Evolutionary conservation across 2,329 filamentous ascomycete species (phyloP).

Genomic region (Paracoccidioides lutzii): DNA sequence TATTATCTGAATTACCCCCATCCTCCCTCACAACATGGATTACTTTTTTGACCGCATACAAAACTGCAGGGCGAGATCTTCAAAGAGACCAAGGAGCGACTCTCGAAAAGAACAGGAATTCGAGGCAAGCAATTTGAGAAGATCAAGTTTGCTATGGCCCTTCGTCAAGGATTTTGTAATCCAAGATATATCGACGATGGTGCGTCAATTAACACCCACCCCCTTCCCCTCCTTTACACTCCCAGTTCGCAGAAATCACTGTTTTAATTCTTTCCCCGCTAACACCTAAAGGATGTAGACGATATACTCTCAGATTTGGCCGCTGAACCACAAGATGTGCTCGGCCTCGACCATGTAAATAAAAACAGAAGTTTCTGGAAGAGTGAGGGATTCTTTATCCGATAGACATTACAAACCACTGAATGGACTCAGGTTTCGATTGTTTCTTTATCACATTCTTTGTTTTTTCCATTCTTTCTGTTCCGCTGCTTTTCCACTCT

Average conservation of each 20-base stretch:
- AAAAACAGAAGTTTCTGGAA: constrained; percentile 47
- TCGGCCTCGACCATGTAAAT: constrained; percentile 54
- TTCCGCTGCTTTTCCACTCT: background rate
- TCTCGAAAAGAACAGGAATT: constrained; percentile 83
- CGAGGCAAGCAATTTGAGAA: constrained; percentile 98
- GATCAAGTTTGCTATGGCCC: constrained; percentile 83
- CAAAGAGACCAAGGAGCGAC: constrained; percentile 81
- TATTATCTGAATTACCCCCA: background rate
- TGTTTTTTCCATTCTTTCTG: background rate
- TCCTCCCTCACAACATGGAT: background rate
- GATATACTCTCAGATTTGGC: constrained; percentile 42
- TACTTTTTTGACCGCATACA: background rate
- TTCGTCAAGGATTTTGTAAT: constrained; percentile 57
- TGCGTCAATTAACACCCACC: constrained; percentile 35
- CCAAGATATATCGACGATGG: constrained; percentile 78
- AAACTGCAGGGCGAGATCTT: constrained; percentile 61
- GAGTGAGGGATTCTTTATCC: constrained; percentile 52
- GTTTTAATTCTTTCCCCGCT: background rate
- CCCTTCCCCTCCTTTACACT: background rate
- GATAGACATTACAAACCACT: constrained; percentile 30
- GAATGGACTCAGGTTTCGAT: no score
- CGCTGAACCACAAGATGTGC: constrained; percentile 67
- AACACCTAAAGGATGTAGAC: constrained; percentile 17
- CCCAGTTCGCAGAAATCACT: background rate
- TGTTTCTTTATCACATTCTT: background rate